Evolutionary conservation across 495 filamentous ascomycete species (phyloP).

Genomic region (Aspergillus indologenus): DNA sequence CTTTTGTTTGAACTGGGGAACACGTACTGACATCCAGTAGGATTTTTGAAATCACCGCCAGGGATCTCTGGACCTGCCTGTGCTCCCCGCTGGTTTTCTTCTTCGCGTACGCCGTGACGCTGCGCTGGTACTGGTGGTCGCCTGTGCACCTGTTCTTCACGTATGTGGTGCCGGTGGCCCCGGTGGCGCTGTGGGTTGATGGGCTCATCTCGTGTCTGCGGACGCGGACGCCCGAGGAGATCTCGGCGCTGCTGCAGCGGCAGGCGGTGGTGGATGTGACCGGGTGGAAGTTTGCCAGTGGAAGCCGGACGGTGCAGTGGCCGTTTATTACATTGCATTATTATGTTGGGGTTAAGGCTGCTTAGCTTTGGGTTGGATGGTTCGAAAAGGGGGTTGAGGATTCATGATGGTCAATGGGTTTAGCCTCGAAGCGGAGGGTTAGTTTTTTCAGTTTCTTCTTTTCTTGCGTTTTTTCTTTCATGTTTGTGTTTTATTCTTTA

Average conservation of each 20-base stretch:
- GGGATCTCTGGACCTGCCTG: conserved; percentile 50
- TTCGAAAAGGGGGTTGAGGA: too few species aligned
- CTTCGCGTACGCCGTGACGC: conserved; percentile 51
- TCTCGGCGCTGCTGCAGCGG: conserved; percentile 54
- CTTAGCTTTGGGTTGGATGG: too few species aligned
- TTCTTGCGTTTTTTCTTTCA: too few species aligned
- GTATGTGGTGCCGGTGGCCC: conserved; percentile 61
- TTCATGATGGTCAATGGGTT: too few species aligned
- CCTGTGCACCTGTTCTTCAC: conserved; percentile 60
- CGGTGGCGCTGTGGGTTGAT: conserved; percentile 63
- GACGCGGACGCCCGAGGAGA: conserved; percentile 62
- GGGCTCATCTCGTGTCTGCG: conserved; percentile 62
- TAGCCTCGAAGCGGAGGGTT: too few species aligned
- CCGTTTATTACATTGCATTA: conserved; percentile 29
- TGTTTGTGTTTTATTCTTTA: too few species aligned
- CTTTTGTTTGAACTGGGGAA: background rate
- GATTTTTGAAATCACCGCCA: conserved; percentile 72
- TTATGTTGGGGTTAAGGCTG: conserved; percentile 4
- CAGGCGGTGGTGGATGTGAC: conserved; percentile 42
- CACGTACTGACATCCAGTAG: conserved; percentile 22
- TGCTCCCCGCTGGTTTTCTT: conserved; percentile 54
- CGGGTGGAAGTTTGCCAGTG: conserved; percentile 55
- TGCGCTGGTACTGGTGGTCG: conserved; percentile 59
- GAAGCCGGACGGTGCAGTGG: conserved; percentile 34
- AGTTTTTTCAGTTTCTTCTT: too few species aligned